Evolutionary conservation across 2,329 filamentous ascomycete species (phyloP), one percentile per base, ranked within the genome.

Genomic region (Nemania sp.): DNA sequence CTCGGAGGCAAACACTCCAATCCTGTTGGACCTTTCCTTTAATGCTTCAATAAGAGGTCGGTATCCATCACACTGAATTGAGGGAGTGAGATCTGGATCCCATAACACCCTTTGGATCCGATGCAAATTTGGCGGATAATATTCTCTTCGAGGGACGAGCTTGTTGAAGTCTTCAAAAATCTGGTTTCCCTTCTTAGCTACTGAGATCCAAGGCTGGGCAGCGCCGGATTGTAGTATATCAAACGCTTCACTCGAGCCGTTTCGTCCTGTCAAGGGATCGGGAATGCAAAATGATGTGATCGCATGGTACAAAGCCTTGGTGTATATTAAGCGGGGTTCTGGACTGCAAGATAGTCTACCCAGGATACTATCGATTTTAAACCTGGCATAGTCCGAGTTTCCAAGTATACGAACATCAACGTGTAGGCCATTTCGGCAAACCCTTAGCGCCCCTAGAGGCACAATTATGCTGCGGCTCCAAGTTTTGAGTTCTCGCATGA

Each of bases 221-320:
- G 78, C 76, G 0, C 84, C 86, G 0, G 87, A 87, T 3, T 76
- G 71, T 0, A 92, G 78, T 47, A 81, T 83, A 2, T 81, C 74
- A 0, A 89, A 70, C 0, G 88, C 84, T 75, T 92, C 89, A 72
- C 92, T 89, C 0, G 83, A 85, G 7, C 69, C 66, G 5, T 62
- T 70, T 43, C 60, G 43, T 1, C 66, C 60, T 0, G 62, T 70
- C 18, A 70, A 52, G 0, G 26, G 1, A 22, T 70, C 69, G 1
- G 45, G 66, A 11, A 69, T 1, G 11, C 69, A 70, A 20, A 70
- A 69, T 0, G 69, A 70, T 18, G 69, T 70, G 0, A 62, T n/a
- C 0, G 66, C 69, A 32, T 70, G 69, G 27, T 64, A 70, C 0
- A 70, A 32, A 11, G 69, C 69, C 53, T 70, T 69, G 0, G 51